Percentiles rank a stretch among this genome's conserved stretches.
Evolutionary conservation across 2,329 filamentous ascomycete species (phyloP).

Genomic region (Teratosphaeria nubilosa): DNA sequence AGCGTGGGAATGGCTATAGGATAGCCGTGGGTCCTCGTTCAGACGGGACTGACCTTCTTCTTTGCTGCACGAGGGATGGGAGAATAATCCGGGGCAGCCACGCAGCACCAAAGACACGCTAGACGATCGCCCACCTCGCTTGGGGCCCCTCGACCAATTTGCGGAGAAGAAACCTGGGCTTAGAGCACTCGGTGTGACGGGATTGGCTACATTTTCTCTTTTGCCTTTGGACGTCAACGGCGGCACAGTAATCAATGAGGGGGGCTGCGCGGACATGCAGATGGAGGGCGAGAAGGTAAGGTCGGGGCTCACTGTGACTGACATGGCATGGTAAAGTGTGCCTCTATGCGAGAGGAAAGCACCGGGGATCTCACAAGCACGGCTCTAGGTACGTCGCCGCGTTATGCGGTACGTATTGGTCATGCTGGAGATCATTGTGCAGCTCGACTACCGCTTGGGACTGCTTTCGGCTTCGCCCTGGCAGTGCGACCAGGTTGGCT

Average conservation of each 20-base stretch:
- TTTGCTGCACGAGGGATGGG: background rate
- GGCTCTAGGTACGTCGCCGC: background rate
- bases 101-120: background rate
- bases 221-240: background rate
- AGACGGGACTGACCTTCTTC: background rate
- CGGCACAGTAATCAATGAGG: background rate
- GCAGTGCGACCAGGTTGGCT: background rate
- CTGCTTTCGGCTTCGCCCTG: background rate
- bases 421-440: background rate
- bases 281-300: background rate
- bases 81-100: slow-evolving; percentile 3
- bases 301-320: background rate
- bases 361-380: background rate
- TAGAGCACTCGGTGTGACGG: background rate
- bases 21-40: background rate
- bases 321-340: background rate
- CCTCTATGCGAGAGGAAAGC: background rate
- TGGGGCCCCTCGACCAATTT: slow-evolving; percentile 10
- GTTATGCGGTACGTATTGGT: background rate
- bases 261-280: background rate
- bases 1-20: background rate
- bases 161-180: background rate
- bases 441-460: background rate
- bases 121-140: slow-evolving; percentile 2
- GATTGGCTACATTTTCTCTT: background rate